A percentile compares a stretch with the other conserved stretches of the same genome.
phyloP scores from a whole-genome alignment of 163 green algal genomes.

The Scenedesmus sp. region DNA sequence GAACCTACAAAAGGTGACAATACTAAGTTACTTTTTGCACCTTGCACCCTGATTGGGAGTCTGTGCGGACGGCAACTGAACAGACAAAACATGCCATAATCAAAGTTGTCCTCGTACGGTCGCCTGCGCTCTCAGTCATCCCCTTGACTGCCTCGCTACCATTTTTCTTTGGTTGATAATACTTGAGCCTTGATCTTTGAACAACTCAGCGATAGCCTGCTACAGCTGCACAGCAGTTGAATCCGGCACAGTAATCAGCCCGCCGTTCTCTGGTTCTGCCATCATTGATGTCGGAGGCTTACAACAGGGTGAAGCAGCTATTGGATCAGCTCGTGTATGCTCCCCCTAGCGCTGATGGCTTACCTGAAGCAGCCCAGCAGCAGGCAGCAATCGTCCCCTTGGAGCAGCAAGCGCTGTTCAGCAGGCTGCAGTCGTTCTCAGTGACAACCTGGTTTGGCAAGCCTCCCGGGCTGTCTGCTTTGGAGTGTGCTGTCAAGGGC shows the following conservation, averaged over 20 bases:
- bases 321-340: constrained; percentile 38
- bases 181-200: neutral
- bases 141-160: neutral
- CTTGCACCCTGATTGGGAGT: neutral
- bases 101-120: neutral
- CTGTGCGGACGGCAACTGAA: neutral
- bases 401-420: constrained; percentile 29
- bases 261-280: neutral
- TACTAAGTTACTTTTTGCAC: neutral
- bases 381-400: neutral
- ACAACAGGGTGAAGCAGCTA: constrained; percentile 2
- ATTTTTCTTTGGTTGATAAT: neutral
- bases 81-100: constrained; percentile 13
- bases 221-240: neutral
- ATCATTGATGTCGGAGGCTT: constrained; percentile 2
- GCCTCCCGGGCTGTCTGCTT: constrained; percentile 32
- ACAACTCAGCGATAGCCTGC: neutral
- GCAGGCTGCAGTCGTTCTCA: constrained; percentile 58
- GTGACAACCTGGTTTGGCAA: constrained; percentile 67
- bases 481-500: constrained; percentile 28
- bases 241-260: too few relatives aligned
- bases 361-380: neutral
- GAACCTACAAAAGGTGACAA: neutral
- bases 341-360: neutral
- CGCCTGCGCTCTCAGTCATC: neutral